These are phyloP conservation scores for Colletotrichum liriopes DNA, from an alignment of 2,329 filamentous ascomycete species.

Conservation along the genomic window DNA sequence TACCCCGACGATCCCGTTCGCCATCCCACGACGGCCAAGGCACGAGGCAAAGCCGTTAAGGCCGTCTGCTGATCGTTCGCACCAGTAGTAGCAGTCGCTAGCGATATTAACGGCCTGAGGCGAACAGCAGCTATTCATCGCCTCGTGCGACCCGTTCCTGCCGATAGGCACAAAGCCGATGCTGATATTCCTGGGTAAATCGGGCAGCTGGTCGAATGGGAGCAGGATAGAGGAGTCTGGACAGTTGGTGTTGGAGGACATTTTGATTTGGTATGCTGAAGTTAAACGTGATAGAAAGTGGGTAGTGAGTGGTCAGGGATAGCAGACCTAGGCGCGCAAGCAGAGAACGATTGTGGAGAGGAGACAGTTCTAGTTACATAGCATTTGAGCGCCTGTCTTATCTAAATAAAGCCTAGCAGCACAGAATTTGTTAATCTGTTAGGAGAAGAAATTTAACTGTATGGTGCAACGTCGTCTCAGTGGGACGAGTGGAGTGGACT, in stretches of 20 bases:
- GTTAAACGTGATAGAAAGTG: background rate
- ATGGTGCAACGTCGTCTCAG: too few species aligned
- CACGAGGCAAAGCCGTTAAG: slow-evolving; percentile 6
- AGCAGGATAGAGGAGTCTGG: slow-evolving; percentile 9
- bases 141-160: slow-evolving; percentile 13
- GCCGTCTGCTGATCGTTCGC: slow-evolving; percentile 3
- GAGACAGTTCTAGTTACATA: too few species aligned
- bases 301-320: background rate
- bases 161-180: slow-evolving; percentile 13
- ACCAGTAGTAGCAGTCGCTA: slow-evolving; percentile 13
- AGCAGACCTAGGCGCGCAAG: background rate
- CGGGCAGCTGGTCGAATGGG: background rate
- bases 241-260: background rate
- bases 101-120: slow-evolving; percentile 19
- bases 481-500: too few species aligned
- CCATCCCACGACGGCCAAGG: slow-evolving; percentile 1
- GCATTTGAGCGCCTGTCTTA: too few species aligned
- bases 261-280: background rate
- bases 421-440: too few species aligned
- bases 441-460: too few species aligned
- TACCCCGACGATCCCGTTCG: background rate
- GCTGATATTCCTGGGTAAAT: background rate
- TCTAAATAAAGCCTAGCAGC: too few species aligned
- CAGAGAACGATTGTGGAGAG: too few species aligned
- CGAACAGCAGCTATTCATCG: slow-evolving; percentile 10